Conservation (phyloP, 1,284 basidiomycete genomes). For the Tilletiaria anomala region DNA sequence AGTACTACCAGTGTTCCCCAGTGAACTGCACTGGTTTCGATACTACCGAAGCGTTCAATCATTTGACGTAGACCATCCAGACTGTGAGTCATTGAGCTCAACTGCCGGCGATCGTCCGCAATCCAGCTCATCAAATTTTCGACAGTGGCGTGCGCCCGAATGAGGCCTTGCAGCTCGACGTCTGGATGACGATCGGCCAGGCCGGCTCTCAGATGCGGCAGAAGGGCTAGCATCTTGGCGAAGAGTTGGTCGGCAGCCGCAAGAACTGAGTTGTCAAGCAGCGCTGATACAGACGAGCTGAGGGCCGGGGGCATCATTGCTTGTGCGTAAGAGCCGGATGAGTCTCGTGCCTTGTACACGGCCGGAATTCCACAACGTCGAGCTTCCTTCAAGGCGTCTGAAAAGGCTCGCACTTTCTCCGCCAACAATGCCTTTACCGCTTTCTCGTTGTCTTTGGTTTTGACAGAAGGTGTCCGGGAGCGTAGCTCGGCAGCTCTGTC, state of each 20-base stretch:
- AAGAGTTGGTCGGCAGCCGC: slow-evolving; percentile 53
- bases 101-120: neutral
- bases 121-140: neutral
- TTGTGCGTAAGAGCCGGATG: neutral
- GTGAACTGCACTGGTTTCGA: no score
- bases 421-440: slow-evolving; percentile 58
- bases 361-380: slow-evolving; percentile 58
- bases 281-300: neutral
- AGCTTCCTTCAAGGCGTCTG: slow-evolving; percentile 77
- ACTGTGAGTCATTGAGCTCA: neutral
- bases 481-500: slow-evolving; percentile 51
- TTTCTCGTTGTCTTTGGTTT: slow-evolving; percentile 47
- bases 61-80: no score
- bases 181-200: neutral
- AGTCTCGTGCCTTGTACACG: neutral
- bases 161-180: neutral
- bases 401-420: slow-evolving; percentile 80
- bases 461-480: slow-evolving; percentile 24
- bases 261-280: slow-evolving; percentile 40
- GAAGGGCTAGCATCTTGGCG: slow-evolving; percentile 52
- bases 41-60: no score
- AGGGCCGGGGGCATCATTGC: neutral
- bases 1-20: no score
- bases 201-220: slow-evolving; percentile 55
- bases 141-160: neutral